Base-by-base conservation (phyloP, 257 asterid genomes). In the Buddleja alternifolia region DNA sequence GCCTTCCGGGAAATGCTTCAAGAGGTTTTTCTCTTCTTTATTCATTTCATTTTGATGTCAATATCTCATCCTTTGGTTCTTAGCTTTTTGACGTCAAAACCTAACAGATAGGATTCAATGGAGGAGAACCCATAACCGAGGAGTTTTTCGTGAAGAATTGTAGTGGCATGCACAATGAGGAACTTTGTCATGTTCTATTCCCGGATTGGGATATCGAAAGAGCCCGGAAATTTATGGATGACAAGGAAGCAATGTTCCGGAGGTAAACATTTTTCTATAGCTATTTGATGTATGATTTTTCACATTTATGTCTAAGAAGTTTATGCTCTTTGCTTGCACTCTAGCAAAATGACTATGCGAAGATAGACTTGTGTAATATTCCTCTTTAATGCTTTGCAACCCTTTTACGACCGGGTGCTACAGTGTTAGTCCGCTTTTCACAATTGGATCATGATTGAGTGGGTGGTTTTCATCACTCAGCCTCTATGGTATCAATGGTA, bases 1-100 rank as follows among this genome's bases (percentile, higher is more conserved):
- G 95, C 97, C 77, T 88, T 86, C 73, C 79, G 85, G 62, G 90
- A 86, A 80, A 88, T 91, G 97, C 92, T 91, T 82, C 95, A 82
- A 85, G 96, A 88, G 92, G 95, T 91, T 54, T 19, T 8, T 62
- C 21, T 20, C 47, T 56, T 66, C 36, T 23, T 54, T 47, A 15
- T 19, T 57, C 10, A 3, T 9, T 3, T 57, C 3, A 12, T 39
- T 1, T 66, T 66, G 29, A 17, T 60, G 17, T 71, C 61, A 4
- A 17, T n/a, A 29, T 40, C 14, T 10, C 24, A 2, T 40, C 11
- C 36, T 15, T 37, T 34, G 15, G 60, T 40, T 9, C 1, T 25
- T 44, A 8, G 39, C 32, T 53, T 62, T 29, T 20, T 61, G 29
- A 37, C 29, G 25, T 20, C 17, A 29, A 46, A 36, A 32, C 54